Evolutionary conservation across 1,139 yeast genomes (phyloP), one percentile per base, ranked within the genome.

Genomic region (Suhomyces bokatorum): DNA sequence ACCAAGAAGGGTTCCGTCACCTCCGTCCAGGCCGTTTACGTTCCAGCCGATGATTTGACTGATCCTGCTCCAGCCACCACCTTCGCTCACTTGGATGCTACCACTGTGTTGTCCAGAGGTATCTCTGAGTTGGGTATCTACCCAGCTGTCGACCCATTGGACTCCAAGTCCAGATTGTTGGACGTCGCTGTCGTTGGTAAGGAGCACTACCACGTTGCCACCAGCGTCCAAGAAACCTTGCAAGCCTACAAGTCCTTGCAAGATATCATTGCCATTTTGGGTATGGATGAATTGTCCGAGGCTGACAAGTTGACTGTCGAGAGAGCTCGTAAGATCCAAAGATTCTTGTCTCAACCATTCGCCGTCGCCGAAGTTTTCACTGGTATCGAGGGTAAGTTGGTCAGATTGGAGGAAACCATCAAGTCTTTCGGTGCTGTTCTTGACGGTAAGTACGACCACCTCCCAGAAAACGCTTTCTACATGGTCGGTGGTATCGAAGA

Each of bases 21-120:
- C 59, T 93, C 99, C 55, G 99, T 93, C 77, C 99, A 93, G 83
- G 99, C 99, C 70, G 99, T 93, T 62, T 93, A 93, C 77, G 99
- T 93, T 74, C 99, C 99, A 75, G 99, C 99, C 61, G 99, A 93
- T 87, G 99, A 93, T 83, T 89, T 93, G 84, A 93, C 99, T 59
- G 99, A 93, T 83, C 99, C 99, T 76, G 99, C 99, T 67, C 99
- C 99, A 70, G 99, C 99, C 64, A 93, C 99, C 72, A 93, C 99
- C 63, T 93, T 93, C 77, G 99, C 99, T 68, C 99, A 93, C 77
- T 90, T 93, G 85, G 99, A 93, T 75, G 99, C 99, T 69, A 93
- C 98, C 74, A 93, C 99, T 69, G 99, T 93, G 77, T 87, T 93
- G 83, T 90, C 98, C 66, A 91, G 99, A 85, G 91, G 97, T 83